Base-by-base conservation (phyloP, 2,329 filamentous ascomycete genomes). In the Cryphonectria japonica region DNA sequence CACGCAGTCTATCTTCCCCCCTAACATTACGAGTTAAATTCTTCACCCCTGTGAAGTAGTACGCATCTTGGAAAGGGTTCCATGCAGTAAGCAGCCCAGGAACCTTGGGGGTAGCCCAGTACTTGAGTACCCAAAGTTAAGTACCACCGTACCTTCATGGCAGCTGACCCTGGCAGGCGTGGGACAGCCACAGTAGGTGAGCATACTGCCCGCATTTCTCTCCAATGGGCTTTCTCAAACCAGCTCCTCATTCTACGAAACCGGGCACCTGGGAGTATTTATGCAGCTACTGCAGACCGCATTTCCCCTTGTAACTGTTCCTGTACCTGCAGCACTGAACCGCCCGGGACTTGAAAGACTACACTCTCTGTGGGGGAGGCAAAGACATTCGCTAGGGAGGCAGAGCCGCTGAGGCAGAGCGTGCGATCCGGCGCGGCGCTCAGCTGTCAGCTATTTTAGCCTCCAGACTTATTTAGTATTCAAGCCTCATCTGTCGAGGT, bases 371-470 rank as follows among this genome's bases (percentile, higher is more conserved):
- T 19, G 54, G 29, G 26, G 26, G 26, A 9, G 6, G 46, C 43
- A 19, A 32, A 19, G 16, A 32, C 13, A 32, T 14, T 29, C 54
- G 52, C 16, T 16, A 19, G 26, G 54, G 26, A 22, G n/a, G 26
- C 14, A 57, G n/a, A 57, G 43, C 52, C 52, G 52, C n/a, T 29
- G n/a, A 57, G 54, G 54, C 54, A 59, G 54, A 59, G 54, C 26
- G 52, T 29, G 54, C 54, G 26, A 32, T 59, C 29, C 0, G 54
- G 29, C 54, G 14, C 13, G 54, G 29, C 29, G 14, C 13, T 29
- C 26, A 32, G 29, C 54, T 32, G 54, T 59, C 54, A 59, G 54
- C 54, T 19, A 59, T 59, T 32, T 59, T 59, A 32, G 54, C 54
- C 26, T 32, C 26, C 54, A 29, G 14, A 34, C 54, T 32, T 32